Evolutionary conservation across 129 eudicot species (phyloP), one percentile per base, ranked within the genome.

Genomic region (Lactuca sativa): DNA sequence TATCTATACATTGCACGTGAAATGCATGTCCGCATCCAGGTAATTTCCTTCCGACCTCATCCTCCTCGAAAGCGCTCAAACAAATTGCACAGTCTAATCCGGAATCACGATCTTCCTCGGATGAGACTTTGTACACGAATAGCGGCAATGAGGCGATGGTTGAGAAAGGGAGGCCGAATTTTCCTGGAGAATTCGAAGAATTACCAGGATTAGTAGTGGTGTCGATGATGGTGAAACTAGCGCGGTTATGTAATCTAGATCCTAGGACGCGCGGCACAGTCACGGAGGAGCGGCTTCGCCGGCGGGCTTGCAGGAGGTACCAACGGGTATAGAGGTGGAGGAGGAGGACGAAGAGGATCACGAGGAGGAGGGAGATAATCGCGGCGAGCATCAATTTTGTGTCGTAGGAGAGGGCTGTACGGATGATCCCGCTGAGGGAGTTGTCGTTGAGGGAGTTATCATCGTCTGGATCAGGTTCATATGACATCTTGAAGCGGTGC

Each of bases 1-100:
- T 90, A 53, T 90, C 96, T 52, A 90, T 86, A 67, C 96, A 90
- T 37, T 82, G 86, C 4, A 84, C 85, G 63, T 90, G 96, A 67
- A 86, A 90, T 49, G 77, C 86, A 84, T 88, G 97, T 9, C 75
- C 72, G 17, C 97, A 92, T 15, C 47, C 81, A 0, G 87, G 89
- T 32, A 92, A 43, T 32, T 71, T 77, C 56, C 95, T 74, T 0
- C 87, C 87, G 64, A 80, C 62, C 15, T 88, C 95, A 2, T 80
- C 83, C 3, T 84, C 85, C 55, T 83, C 85, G 17, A 88, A 83
- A 4, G 67, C 71, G 55, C 91, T 78, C 56, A 92, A 82, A 48
- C 97, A 92, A 4, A 92, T 80, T 4, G 88, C 80, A 25, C 97
- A 92, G 60, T 86, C 95, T 54, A 84, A 51, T 9, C 78, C 85